Evolutionary conservation across 108 stramenopile species (phyloP).

Genomic region (Skeletonema marinoi): DNA sequence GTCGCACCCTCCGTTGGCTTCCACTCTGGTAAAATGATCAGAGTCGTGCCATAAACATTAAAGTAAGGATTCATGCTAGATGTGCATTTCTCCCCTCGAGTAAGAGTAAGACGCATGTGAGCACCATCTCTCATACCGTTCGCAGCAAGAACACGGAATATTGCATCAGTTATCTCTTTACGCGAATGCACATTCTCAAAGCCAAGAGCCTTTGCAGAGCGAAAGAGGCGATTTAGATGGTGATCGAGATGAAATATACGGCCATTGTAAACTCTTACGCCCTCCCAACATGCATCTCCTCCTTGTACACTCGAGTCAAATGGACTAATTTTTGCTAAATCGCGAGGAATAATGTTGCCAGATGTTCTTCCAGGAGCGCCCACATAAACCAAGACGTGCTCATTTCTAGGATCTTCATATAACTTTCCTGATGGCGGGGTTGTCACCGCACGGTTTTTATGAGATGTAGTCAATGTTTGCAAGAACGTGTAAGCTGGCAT

Average conservation of each 20-base stretch:
- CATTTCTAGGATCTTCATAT: conserved; percentile 90
- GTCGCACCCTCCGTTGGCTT: conserved; percentile 89
- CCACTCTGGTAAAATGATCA: conserved; percentile 92
- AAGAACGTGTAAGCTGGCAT: conserved; percentile 75
- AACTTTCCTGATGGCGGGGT: conserved; percentile 56
- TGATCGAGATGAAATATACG: conserved; percentile 84
- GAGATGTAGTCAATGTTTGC: conserved; percentile 43
- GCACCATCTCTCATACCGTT: conserved; percentile 94
- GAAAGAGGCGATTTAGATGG: conserved; percentile 85
- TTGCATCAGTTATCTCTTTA: conserved; percentile 82
- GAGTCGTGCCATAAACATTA: conserved; percentile 92
- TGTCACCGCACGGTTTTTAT: conserved; percentile 46
- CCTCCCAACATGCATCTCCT: conserved; percentile 91
- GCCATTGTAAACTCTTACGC: conserved; percentile 85
- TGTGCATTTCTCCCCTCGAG: conserved; percentile 90
- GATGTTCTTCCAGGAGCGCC: conserved; percentile 55
- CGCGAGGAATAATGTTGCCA: conserved; percentile 71
- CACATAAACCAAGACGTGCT: conserved; percentile 84
- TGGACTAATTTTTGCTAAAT: conserved; percentile 72
- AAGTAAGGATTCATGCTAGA: conserved; percentile 91
- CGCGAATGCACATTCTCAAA: conserved; percentile 85
- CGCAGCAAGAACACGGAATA: conserved; percentile 90
- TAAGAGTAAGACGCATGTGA: conserved; percentile 90
- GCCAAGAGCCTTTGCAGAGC: conserved; percentile 89
- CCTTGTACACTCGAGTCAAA: conserved; percentile 95